Percentiles rank a stretch among this genome's conserved stretches.
Conservation (phyloP, 2,329 filamentous ascomycete species). For the Xylariomycetidae sp. region DNA sequence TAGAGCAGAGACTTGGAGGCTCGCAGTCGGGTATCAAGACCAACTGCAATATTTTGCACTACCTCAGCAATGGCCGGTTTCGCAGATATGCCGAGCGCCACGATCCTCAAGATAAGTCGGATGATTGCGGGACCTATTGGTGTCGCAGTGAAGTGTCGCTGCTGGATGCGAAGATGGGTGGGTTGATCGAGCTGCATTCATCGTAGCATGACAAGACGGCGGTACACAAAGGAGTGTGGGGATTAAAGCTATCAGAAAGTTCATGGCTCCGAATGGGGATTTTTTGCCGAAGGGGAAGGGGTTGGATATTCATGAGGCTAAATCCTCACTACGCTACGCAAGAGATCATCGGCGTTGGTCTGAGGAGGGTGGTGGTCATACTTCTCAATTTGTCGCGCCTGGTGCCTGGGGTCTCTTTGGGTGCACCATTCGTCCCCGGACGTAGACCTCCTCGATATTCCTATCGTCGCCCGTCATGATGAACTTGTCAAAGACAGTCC, state of each 20-base stretch:
- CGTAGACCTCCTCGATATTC: slow-evolving; percentile 53
- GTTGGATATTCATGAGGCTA: too few relatives aligned
- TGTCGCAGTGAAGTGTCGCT: slow-evolving; percentile 49
- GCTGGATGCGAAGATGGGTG: slow-evolving; percentile 31
- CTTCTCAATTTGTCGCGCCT: too few relatives aligned
- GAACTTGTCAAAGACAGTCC: slow-evolving; percentile 56
- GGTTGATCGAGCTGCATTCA: slow-evolving; percentile 46
- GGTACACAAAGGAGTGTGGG: slow-evolving; percentile 46
- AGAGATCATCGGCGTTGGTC: too few relatives aligned
- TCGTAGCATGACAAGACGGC: slow-evolving; percentile 49
- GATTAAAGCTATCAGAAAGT: slow-evolving; percentile 35
- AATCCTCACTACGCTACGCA: too few relatives aligned
- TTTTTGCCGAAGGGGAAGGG: too few relatives aligned
- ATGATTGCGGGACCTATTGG: slow-evolving; percentile 55
- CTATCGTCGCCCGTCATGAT: slow-evolving; percentile 63
- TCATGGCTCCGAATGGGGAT: too few relatives aligned
- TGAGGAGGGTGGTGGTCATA: too few relatives aligned
- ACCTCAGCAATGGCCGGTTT: too few relatives aligned
- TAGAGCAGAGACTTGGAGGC: slow-evolving; percentile 40
- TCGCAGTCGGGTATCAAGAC: slow-evolving; percentile 28
- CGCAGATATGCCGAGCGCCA: slow-evolving; percentile 35
- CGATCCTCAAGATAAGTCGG: slow-evolving; percentile 44
- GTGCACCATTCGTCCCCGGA: slow-evolving; percentile 46
- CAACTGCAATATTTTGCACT: slow-evolving; percentile 41
- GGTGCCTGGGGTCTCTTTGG: too few relatives aligned